These are phyloP conservation scores for Fusarium chuoi DNA, from an alignment of 2,329 filamentous ascomycete species.

Conservation along the genomic window DNA sequence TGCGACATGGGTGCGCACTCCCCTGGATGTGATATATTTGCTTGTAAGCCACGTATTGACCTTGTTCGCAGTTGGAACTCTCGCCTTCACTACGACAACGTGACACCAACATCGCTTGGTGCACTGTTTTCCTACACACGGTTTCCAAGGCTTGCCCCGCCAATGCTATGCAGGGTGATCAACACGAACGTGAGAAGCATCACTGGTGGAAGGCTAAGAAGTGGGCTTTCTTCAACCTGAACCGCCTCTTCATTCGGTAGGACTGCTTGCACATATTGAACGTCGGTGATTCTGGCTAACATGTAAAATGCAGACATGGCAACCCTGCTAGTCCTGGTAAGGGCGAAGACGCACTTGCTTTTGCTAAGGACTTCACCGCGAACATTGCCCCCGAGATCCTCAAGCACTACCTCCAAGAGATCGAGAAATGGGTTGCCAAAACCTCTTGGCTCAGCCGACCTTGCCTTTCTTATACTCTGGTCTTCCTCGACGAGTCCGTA, in stretches of 20 bases:
- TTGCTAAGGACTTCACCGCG: conserved; percentile 89
- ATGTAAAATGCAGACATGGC: conserved; percentile 74
- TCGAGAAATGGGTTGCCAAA: conserved; percentile 98
- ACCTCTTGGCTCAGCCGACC: conserved; percentile 94
- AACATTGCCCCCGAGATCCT: conserved; percentile 96
- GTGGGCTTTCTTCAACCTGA: conserved; percentile 98
- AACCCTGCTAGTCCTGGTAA: conserved; percentile 83
- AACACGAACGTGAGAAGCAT: conserved; percentile 88
- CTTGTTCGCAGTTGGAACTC: conserved; percentile 78
- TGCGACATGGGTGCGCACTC: conserved; percentile 80
- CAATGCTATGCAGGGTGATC: conserved; percentile 82
- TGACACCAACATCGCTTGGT: conserved; percentile 91
- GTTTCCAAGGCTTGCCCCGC: conserved; percentile 86
- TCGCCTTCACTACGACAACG: conserved; percentile 81
- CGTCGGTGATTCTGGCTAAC: conserved; percentile 1
- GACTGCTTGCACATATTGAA: conserved; percentile 34
- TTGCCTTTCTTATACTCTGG: conserved; percentile 90
- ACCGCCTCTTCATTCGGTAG: conserved; percentile 91
- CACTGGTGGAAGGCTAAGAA: conserved; percentile 99
- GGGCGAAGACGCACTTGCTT: conserved; percentile 78
- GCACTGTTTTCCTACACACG: conserved; percentile 90
- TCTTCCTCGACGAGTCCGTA: conserved; percentile 96
- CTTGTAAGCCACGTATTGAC: conserved; percentile 33
- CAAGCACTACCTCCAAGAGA: conserved; percentile 91
- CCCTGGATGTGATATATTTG: not conserved